phyloP scores from a whole-genome alignment of 75 land plant species.

The Sequoiadendron giganteum region DNA sequence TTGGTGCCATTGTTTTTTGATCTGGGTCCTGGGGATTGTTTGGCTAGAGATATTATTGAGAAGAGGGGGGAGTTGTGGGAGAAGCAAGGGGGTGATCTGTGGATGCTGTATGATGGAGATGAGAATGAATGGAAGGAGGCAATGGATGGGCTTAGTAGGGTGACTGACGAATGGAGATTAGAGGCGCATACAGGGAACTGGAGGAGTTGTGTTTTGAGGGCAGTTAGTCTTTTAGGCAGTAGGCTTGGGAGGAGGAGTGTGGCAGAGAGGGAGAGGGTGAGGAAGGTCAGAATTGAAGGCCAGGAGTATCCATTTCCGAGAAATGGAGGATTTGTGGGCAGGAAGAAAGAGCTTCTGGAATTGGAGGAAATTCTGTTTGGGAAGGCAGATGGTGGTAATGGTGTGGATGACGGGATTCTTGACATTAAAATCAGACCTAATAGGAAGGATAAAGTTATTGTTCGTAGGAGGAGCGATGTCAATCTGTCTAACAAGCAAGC shows the following conservation, averaged over 20 bases:
- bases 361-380: conserved; percentile 79
- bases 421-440: conserved; percentile 47
- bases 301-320: conserved; percentile 81
- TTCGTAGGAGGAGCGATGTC: background rate
- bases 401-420: conserved; percentile 31
- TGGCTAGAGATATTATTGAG: conserved; percentile 82
- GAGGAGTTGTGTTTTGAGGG: conserved; percentile 73
- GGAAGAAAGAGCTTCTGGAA: conserved; percentile 74
- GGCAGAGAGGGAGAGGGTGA: conserved; percentile 52
- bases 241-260: conserved; percentile 76
- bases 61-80: conserved; percentile 86
- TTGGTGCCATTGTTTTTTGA: conserved; percentile 89
- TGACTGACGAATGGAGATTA: conserved; percentile 63
- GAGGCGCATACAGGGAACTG: conserved; percentile 86
- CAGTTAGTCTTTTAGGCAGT: conserved; percentile 61
- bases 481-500: background rate
- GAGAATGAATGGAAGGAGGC: conserved; percentile 88
- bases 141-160: conserved; percentile 55
- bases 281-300: conserved; percentile 53
- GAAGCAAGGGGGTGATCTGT: conserved; percentile 86
- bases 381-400: conserved; percentile 38
- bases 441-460: conserved; percentile 15
- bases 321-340: conserved; percentile 68
- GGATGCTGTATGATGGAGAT: conserved; percentile 73
- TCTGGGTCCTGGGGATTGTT: conserved; percentile 68